Percentiles rank a stretch among this genome's conserved stretches.
phyloP scores from a whole-genome alignment of 805 yeast genomes.

The Cyberlindnera veronae region DNA sequence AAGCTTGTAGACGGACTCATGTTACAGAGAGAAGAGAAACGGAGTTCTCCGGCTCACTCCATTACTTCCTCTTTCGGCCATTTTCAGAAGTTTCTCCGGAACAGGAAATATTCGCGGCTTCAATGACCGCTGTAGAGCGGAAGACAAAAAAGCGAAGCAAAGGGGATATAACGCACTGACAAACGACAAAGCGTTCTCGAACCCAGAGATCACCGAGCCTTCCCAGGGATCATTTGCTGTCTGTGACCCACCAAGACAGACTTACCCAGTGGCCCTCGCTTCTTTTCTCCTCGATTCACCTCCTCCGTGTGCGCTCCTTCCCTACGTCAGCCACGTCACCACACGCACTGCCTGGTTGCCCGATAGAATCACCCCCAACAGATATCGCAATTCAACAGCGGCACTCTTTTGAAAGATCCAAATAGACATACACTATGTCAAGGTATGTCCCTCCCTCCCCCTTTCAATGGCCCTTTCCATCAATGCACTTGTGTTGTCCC shows the following conservation, averaged over 20 bases:
- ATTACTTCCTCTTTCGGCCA: not conserved
- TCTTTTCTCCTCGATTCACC: not conserved
- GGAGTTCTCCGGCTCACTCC: not conserved
- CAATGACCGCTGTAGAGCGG: not conserved
- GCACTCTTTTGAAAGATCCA: too few species aligned
- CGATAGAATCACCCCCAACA: not conserved
- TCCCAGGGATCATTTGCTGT: not conserved
- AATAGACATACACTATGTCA: too few species aligned
- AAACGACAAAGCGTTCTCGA: too few species aligned
- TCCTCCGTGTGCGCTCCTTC: not conserved
- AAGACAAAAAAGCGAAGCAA: not conserved
- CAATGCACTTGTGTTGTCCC: too few species aligned
- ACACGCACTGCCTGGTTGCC: constrained; percentile 12
- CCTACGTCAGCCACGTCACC: constrained; percentile 5
- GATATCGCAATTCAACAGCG: not conserved
- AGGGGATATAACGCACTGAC: not conserved
- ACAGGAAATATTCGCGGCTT: too few species aligned
- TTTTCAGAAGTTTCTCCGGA: not conserved
- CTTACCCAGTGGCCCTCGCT: not conserved
- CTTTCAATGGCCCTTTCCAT: too few species aligned
- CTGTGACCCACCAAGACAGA: not conserved
- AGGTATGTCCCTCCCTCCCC: too few species aligned
- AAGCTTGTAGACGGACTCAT: too few species aligned
- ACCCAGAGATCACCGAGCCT: too few species aligned
- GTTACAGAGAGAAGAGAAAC: not conserved